These are phyloP conservation scores for Plantago coronopus DNA, from an alignment of 305 asterid species.

Conservation along the genomic window DNA sequence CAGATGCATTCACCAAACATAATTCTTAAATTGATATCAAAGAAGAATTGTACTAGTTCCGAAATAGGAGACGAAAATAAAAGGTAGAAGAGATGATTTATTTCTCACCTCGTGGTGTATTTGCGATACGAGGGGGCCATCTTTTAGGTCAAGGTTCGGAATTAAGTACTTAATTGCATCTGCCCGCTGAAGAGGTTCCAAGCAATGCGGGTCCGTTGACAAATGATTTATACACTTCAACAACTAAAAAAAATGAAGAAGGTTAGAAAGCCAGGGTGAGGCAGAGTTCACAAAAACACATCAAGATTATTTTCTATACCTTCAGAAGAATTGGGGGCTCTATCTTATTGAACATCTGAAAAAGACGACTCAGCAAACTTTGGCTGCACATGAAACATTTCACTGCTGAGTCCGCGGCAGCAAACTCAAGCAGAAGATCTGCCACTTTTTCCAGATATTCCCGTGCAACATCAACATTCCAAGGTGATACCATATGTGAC, in stretches of 20 bases:
- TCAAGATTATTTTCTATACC: conserved; percentile 38
- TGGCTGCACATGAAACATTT: conserved; percentile 96
- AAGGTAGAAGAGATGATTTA: conserved; percentile 2
- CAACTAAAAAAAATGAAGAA: conserved; percentile 42
- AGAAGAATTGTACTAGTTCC: neutral
- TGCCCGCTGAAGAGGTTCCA: conserved; percentile 96
- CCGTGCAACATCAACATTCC: conserved; percentile 92
- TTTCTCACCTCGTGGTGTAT: conserved; percentile 90
- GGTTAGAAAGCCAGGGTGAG: conserved; percentile 19
- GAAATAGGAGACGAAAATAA: conserved; percentile 1
- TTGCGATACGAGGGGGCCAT: conserved; percentile 83
- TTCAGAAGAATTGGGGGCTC: conserved; percentile 95
- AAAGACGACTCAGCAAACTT: conserved; percentile 94
- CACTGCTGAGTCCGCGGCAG: conserved; percentile 87
- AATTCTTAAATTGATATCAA: neutral
- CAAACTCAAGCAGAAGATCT: conserved; percentile 94
- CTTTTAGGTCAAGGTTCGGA: conserved; percentile 96
- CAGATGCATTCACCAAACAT: no score
- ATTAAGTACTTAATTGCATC: conserved; percentile 94
- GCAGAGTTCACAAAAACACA: conserved; percentile 16
- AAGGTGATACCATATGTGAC: conserved; percentile 78
- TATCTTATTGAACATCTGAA: conserved; percentile 95
- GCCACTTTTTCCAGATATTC: conserved; percentile 98
- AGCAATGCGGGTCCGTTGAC: conserved; percentile 94
- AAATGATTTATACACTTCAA: conserved; percentile 93